A percentile compares a stretch with the other conserved stretches of the same genome.
These are phyloP conservation scores for Boletus tomentosulus DNA, from an alignment of 768 basidiomycete species.

Conservation along the genomic window DNA sequence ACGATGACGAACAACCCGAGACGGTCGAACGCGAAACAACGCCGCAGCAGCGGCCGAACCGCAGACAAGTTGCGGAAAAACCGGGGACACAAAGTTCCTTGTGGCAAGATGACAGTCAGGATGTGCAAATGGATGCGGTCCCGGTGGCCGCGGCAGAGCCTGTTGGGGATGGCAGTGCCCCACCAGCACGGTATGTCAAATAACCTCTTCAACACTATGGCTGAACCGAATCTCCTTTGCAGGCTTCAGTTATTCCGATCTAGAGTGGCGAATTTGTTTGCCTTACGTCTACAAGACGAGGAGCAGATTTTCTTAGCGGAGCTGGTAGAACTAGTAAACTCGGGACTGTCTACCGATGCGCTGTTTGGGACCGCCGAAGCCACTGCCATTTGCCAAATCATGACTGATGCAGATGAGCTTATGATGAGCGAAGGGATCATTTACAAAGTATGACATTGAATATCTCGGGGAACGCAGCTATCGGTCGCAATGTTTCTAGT, in stretches of 20 bases:
- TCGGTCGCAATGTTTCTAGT: not conserved
- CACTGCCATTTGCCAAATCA: constrained; percentile 60
- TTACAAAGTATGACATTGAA: constrained; percentile 63
- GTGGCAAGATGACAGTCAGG: constrained; percentile 67
- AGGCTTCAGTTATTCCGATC: constrained; percentile 81
- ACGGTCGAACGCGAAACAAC: constrained; percentile 47
- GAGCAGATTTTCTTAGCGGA: constrained; percentile 72
- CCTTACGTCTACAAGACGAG: constrained; percentile 63
- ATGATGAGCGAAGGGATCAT: constrained; percentile 87
- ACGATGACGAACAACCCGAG: constrained; percentile 37
- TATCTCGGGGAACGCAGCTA: constrained; percentile 1
- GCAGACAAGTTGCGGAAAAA: constrained; percentile 23
- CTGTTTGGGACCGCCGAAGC: constrained; percentile 85
- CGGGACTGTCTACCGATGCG: constrained; percentile 59
- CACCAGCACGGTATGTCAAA: constrained; percentile 54
- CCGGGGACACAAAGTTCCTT: constrained; percentile 48
- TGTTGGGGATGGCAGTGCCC: constrained; percentile 41
- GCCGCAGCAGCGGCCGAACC: constrained; percentile 33
- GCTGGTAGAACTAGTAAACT: constrained; percentile 72
- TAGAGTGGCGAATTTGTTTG: constrained; percentile 69
- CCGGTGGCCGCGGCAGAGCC: constrained; percentile 36
- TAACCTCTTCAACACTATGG: not conserved
- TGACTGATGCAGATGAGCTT: constrained; percentile 71
- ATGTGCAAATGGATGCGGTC: constrained; percentile 56
- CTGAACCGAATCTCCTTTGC: constrained; percentile 3